A percentile compares a stretch with the other conserved stretches of the same genome.
Evolutionary conservation across 768 basidiomycete species (phyloP).

Genomic region (Krasilnikovozyma curviuscula): DNA sequence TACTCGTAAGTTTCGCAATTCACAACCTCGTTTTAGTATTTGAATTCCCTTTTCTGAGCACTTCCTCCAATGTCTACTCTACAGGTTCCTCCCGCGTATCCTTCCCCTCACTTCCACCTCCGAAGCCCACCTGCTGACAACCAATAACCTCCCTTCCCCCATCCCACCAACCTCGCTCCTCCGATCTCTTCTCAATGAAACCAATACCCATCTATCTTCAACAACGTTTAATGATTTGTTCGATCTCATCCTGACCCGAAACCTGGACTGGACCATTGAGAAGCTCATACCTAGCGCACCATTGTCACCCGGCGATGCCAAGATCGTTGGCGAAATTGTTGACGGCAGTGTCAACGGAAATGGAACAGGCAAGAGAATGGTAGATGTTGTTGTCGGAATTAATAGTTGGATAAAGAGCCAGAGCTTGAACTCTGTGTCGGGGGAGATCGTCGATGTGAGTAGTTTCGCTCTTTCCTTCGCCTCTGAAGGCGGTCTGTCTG

Average conservation of each 20-base stretch:
- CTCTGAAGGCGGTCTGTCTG: too few relatives aligned
- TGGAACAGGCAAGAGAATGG: constrained; percentile 37
- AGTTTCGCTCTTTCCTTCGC: background rate
- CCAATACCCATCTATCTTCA: too few relatives aligned
- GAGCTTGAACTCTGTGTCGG: constrained; percentile 48
- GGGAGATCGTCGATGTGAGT: constrained; percentile 67
- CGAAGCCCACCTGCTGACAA: constrained; percentile 50
- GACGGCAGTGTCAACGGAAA: constrained; percentile 21
- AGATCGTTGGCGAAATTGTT: constrained; percentile 9
- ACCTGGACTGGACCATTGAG: constrained; percentile 48
- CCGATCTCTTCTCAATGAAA: too few relatives aligned
- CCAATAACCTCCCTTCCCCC: constrained; percentile 39
- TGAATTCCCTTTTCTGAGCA: too few relatives aligned
- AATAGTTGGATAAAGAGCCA: constrained; percentile 58
- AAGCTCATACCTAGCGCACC: constrained; percentile 32
- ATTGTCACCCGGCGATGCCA: constrained; percentile 26
- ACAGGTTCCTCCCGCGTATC: constrained; percentile 51
- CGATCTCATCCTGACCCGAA: constrained; percentile 45
- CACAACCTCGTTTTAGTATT: background rate
- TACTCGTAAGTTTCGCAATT: background rate
- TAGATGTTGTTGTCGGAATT: constrained; percentile 59
- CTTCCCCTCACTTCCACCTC: constrained; percentile 50
- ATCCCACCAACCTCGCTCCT: too few relatives aligned
- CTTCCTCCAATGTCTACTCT: background rate
- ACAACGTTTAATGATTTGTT: constrained; percentile 31